These are phyloP conservation scores for Sextonia rubra DNA, from an alignment of 164 flowering plant genomes.

Conservation along the genomic window DNA sequence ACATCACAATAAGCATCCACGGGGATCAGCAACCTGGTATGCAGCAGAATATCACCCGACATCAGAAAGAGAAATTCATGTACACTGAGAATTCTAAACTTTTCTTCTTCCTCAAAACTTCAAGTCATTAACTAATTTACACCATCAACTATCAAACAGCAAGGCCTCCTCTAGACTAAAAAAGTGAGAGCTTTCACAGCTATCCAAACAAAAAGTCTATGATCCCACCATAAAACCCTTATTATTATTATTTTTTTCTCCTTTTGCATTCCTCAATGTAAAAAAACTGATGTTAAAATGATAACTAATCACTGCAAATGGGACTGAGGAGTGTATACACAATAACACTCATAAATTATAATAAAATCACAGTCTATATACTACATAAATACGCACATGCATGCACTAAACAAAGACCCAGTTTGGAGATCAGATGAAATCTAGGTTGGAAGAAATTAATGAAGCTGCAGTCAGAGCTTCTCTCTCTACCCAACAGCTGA, in stretches of 20 bases:
- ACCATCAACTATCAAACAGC: not conserved
- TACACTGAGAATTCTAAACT: not conserved
- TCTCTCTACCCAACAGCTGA: too few species aligned
- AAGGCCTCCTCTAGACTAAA: not conserved
- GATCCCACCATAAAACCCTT: too few species aligned
- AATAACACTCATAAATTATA: too few species aligned
- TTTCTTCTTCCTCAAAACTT: too few species aligned
- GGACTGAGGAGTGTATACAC: too few species aligned
- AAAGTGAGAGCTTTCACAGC: not conserved
- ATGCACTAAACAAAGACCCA: not conserved
- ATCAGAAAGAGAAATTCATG: not conserved
- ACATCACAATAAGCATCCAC: conserved; percentile 65
- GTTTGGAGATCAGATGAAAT: not conserved
- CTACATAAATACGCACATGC: not conserved
- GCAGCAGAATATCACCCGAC: conserved; percentile 8
- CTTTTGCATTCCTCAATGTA: too few species aligned
- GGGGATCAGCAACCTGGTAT: conserved; percentile 55
- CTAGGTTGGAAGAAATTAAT: too few species aligned
- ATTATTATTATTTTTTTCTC: too few species aligned
- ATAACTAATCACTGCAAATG: too few species aligned
- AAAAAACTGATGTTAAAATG: too few species aligned
- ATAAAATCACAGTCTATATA: too few species aligned
- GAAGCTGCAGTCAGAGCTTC: too few species aligned
- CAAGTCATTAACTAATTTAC: not conserved
- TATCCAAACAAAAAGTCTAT: not conserved